These are phyloP conservation scores for Suhomyces yuchorum DNA, from an alignment of 1,139 yeast species.

Conservation along the genomic window DNA sequence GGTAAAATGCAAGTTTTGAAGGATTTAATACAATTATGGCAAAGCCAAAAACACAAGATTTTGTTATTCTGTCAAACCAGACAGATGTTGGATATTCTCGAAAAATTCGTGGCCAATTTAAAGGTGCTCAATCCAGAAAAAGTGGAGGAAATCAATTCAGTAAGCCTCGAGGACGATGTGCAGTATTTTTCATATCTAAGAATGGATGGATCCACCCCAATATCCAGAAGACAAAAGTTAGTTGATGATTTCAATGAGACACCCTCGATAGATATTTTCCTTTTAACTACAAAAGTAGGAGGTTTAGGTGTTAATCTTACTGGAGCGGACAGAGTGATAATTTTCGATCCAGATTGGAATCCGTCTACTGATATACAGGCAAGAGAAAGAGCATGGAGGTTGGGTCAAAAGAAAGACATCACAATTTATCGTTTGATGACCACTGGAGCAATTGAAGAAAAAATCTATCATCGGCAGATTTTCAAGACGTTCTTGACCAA, in stretches of 20 bases:
- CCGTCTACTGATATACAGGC: constrained; percentile 98
- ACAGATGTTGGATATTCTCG: constrained; percentile 90
- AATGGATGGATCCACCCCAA: constrained; percentile 95
- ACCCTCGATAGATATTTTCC: constrained; percentile 59
- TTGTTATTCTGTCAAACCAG: constrained; percentile 86
- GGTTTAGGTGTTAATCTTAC: constrained; percentile 93
- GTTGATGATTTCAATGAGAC: constrained; percentile 80
- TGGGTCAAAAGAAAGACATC: constrained; percentile 94
- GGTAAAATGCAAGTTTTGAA: constrained; percentile 92
- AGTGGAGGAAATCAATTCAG: constrained; percentile 13
- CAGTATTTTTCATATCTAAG: constrained; percentile 55
- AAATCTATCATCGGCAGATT: constrained; percentile 93
- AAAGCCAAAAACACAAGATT: constrained; percentile 72
- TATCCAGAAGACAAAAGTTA: constrained; percentile 68
- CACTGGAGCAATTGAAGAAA: constrained; percentile 95
- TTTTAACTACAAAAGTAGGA: constrained; percentile 92
- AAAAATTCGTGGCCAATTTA: constrained; percentile 54
- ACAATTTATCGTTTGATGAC: constrained; percentile 89
- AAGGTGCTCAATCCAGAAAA: constrained; percentile 25
- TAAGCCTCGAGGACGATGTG: constrained; percentile 19
- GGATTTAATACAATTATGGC: constrained; percentile 77
- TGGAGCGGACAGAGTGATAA: constrained; percentile 93
- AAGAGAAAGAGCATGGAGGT: constrained; percentile 94
- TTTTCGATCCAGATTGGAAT: constrained; percentile 98
- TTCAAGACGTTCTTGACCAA: constrained; percentile 93